Base-by-base conservation (phyloP, 257 asterid species). In the Apocynum venetum region DNA sequence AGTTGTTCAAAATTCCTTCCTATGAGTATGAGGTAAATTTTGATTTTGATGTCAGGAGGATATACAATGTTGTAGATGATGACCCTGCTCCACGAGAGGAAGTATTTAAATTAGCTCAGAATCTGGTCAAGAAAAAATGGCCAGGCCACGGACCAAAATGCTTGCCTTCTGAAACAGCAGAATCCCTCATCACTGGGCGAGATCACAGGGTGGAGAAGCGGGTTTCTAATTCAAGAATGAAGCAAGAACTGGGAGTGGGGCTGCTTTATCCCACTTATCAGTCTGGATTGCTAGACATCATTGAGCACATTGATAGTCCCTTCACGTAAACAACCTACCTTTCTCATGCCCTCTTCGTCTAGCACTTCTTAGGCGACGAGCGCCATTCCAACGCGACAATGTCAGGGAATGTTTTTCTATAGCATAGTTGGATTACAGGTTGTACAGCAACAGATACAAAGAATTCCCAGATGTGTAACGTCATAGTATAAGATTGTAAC, bases 41-140 rank as follows among this genome's bases (percentile, higher is more conserved):
- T 71, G 73, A 60, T 59, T 72, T 72, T 41, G n/a, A 43, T 60
- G 48, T 81, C 87, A 93, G 97, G 85, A 81, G 77, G 76, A 85
- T 84, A 84, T 91, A 88, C 86, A 93, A 95, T 80, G 77, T 95
- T 64, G 97, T 89, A 36, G 97, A 94, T 67, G 97, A 94, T 60
- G 92, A 91, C 60, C 99, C 98, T 73, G 94, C 98, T 52, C 91
- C 97, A 76, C 86, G 98, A 52, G 80, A 38, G 51, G 90, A 88
- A 84, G 98, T 91, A 40, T 91, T 95, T 81, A 81, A 46, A 76
- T 89, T 69, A 43, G 99, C 98, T n/a, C 83, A 74, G 79, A 80
- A 86, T 64, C 82, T 91, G 88, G 87, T 91, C n/a, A 92, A 81
- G 79, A 84, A 66, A 70, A 88, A 89, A 82, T 90, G 89, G 87